These are phyloP conservation scores for Bretschneidera sinensis DNA, from an alignment of 345 rosid genomes.

Conservation along the genomic window DNA sequence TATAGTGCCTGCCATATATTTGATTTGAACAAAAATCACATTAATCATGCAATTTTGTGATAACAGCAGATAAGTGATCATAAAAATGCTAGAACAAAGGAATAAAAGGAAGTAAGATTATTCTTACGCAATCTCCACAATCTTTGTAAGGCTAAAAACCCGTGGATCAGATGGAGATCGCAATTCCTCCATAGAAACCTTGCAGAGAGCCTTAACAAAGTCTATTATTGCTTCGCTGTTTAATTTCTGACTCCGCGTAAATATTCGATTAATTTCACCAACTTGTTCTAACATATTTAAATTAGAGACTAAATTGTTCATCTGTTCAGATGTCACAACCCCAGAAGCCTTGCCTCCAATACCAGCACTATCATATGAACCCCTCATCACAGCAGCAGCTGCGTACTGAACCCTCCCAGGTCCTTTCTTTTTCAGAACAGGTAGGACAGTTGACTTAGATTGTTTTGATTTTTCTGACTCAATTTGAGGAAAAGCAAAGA, in stretches of 20 bases:
- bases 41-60: background rate
- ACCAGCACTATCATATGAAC: constrained; percentile 97
- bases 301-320: constrained; percentile 85
- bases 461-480: constrained; percentile 84
- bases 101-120: constrained; percentile 11
- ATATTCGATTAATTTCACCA: constrained; percentile 91
- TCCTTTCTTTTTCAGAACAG: constrained; percentile 82
- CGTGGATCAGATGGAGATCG: constrained; percentile 91
- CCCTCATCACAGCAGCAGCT: constrained; percentile 84
- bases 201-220: constrained; percentile 93
- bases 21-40: constrained; percentile 13
- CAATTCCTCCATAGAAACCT: constrained; percentile 92
- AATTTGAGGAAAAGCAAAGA: constrained; percentile 84
- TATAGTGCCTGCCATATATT: constrained; percentile 86
- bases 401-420: constrained; percentile 87
- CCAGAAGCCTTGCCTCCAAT: constrained; percentile 68
- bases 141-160: constrained; percentile 87
- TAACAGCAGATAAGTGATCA: constrained; percentile 9
- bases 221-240: constrained; percentile 91
- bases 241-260: constrained; percentile 82
- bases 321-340: constrained; percentile 81
- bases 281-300: constrained; percentile 95
- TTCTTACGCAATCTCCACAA: constrained; percentile 95
- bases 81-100: background rate
- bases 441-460: constrained; percentile 61